These are phyloP conservation scores for Marasmius fiardii DNA, from an alignment of 1,284 basidiomycete species.

Conservation along the genomic window DNA sequence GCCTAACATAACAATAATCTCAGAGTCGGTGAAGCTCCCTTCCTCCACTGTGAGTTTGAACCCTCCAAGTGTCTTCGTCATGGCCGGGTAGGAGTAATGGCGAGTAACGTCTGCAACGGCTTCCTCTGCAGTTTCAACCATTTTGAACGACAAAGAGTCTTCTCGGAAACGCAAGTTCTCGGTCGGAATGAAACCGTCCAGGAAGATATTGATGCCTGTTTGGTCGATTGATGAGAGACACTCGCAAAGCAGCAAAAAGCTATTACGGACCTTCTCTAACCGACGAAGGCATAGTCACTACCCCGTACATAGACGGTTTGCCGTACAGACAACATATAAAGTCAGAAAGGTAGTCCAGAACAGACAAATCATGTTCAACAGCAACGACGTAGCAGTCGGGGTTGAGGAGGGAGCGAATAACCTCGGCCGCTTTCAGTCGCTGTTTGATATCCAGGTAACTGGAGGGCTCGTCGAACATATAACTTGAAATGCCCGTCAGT, in stretches of 20 bases:
- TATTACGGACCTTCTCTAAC: constrained; percentile 81
- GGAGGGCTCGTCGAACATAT: constrained; percentile 98
- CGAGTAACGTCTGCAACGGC: constrained; percentile 78
- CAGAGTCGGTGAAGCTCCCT: constrained; percentile 91
- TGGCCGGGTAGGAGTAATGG: constrained; percentile 86
- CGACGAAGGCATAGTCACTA: constrained; percentile 96
- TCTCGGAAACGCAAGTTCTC: constrained; percentile 97
- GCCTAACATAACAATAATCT: constrained; percentile 96
- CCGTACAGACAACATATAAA: constrained; percentile 97
- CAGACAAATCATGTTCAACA: constrained; percentile 97
- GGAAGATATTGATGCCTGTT: constrained; percentile 94
- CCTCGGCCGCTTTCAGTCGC: constrained; percentile 92
- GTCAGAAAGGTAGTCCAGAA: constrained; percentile 95
- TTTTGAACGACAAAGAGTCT: constrained; percentile 93
- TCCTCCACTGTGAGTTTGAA: constrained; percentile 92
- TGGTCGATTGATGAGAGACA: constrained; percentile 10
- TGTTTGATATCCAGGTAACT: constrained; percentile 96
- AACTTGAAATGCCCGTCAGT: constrained; percentile 40
- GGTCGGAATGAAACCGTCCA: constrained; percentile 97
- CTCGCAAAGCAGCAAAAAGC: neutral
- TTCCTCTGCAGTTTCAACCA: constrained; percentile 93
- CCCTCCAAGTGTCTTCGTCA: constrained; percentile 91
- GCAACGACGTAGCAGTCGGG: constrained; percentile 90
- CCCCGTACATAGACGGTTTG: constrained; percentile 95
- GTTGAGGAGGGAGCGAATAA: constrained; percentile 82